Evolutionary conservation across 2,329 filamentous ascomycete genomes (phyloP), one percentile per base, ranked within the genome.

Genomic region (Cladophialophora exuberans): DNA sequence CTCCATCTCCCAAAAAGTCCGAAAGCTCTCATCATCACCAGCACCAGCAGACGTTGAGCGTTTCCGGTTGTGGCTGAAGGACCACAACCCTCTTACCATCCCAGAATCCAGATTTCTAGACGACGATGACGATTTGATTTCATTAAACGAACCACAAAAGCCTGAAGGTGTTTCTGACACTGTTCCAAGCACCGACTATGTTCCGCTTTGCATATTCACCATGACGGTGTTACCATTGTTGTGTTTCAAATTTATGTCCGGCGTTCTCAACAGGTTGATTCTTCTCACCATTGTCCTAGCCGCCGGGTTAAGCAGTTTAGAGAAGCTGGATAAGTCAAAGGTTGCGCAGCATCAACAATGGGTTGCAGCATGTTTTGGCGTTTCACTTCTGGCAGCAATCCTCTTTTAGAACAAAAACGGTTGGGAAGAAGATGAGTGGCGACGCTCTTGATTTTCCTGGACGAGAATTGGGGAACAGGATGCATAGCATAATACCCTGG

Each of bases 21-120:
- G 51, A 5, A 54, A 28, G 30, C 38, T 56, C 6, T 54, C 60
- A 25, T 33, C 53, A 11, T 43, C 54, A 10, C 55, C 60, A 33
- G 22, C 39, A 18, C 38, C 51, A 7, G 17, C 52, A 7, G 62
- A 64, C 11, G 31, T 59, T 42, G 67, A 73, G 11, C 69, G 69
- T 1, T 86, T 85, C 64, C 76, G 75, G 23, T 63, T 66, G 18
- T 85, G 81, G 79, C 76, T 86, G 72, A 72, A 73, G 50, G 69
- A 74, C 26, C 71, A 79, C 48, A 70, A 70, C 4, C 78, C 81
- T 4, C 70, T 84, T 41, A 76, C 78, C 39, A 70, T 75, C 26
- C 59, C 70, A 26, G 83, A 85, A 64, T 73, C 75, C 13, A 72
- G 71, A 2, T 84, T 85, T 62, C 70, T 85, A 7, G 73, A 79